Conservation (phyloP, 2,329 filamentous ascomycete genomes). For the Zymoseptoria brevis region DNA sequence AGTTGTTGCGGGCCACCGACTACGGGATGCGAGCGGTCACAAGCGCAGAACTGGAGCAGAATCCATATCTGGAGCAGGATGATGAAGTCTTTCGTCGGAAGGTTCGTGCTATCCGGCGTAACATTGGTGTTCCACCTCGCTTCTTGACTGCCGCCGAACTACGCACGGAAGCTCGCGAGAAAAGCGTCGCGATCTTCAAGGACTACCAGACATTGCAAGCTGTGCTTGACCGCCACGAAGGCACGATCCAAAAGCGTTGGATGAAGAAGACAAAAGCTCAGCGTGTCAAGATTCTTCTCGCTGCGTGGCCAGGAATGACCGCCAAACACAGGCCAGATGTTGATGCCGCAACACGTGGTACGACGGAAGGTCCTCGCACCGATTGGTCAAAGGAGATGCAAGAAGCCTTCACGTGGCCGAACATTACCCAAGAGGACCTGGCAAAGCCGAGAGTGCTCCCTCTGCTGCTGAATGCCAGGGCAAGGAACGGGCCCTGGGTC, state of each 20-base stretch:
- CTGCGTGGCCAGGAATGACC: constrained; percentile 4
- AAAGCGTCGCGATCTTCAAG: constrained; percentile 2
- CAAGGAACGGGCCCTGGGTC: background rate
- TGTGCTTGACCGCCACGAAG: constrained; percentile 6
- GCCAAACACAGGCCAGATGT: constrained; percentile 7
- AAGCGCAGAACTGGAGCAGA: no score
- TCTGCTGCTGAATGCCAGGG: constrained; percentile 5
- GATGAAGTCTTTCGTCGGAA: no score
- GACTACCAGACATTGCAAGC: background rate
- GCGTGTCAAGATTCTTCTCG: constrained; percentile 3
- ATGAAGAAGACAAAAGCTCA: constrained; percentile 10
- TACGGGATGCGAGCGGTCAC: no score
- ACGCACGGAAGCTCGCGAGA: background rate
- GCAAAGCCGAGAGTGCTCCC: constrained; percentile 1
- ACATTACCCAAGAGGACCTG: constrained; percentile 5
- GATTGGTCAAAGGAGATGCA: background rate
- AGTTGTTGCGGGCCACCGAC: no score
- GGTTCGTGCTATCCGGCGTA: no score
- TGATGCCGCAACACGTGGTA: background rate
- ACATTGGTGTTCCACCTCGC: no score
- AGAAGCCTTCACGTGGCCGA: background rate
- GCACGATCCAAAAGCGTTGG: constrained; percentile 7
- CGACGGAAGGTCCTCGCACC: background rate
- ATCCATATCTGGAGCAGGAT: no score
- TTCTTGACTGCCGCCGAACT: no score